Percentiles rank a stretch among this genome's conserved stretches.
Evolutionary conservation across 1,284 basidiomycete genomes (phyloP).

Genomic region (Ceratobasidium sp.): DNA sequence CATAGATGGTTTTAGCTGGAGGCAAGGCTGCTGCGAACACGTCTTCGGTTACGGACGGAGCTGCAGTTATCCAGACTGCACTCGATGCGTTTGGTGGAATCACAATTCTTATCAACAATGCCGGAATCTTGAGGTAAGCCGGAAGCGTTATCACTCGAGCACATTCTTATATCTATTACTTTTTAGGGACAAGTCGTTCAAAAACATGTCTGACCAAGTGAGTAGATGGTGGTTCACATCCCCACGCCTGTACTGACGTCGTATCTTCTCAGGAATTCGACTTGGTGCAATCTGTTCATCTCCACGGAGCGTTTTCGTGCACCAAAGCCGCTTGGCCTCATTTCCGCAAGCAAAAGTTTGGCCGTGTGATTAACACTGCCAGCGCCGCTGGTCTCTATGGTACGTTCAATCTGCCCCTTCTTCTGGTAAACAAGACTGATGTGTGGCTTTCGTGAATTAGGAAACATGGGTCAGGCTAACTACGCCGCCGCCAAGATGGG

Average conservation of each 20-base stretch:
- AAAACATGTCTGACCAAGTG: conserved; percentile 85
- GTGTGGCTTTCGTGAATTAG: conserved; percentile 59
- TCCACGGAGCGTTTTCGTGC: conserved; percentile 96
- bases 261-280: conserved; percentile 72
- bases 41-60: conserved; percentile 90
- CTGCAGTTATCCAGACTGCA: conserved; percentile 87
- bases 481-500: conserved; percentile 92
- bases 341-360: conserved; percentile 95
- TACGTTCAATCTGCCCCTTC: conserved; percentile 51
- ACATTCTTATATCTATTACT: conserved; percentile 15
- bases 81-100: conserved; percentile 87
- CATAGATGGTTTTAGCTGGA: conserved; percentile 65
- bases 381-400: conserved; percentile 89
- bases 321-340: conserved; percentile 96
- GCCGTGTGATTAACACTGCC: conserved; percentile 91
- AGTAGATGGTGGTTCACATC: neutral
- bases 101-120: conserved; percentile 93
- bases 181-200: conserved; percentile 67
- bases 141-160: neutral
- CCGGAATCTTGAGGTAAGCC: conserved; percentile 87
- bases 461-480: conserved; percentile 98
- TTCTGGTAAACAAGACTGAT: neutral
- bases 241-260: neutral
- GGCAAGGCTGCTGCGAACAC: conserved; percentile 89
- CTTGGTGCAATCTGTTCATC: conserved; percentile 86